Base-by-base conservation (phyloP, 164 flowering plant species). In the Umbellularia californica region DNA sequence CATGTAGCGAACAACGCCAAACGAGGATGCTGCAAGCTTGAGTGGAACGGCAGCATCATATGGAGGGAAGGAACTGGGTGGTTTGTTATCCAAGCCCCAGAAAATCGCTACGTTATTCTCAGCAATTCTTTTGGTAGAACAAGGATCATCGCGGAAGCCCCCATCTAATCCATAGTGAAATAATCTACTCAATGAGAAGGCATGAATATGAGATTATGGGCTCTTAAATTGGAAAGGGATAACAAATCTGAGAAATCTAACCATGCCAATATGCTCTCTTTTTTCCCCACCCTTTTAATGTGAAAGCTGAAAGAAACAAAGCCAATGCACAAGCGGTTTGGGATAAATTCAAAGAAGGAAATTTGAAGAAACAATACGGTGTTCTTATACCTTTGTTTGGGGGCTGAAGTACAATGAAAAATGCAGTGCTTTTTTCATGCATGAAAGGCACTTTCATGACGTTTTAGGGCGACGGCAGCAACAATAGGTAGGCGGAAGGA, bases 21-120 rank as follows among this genome's bases (percentile, higher is more conserved):
- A 88, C 2, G 86, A 75, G 65, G 86, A 78, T 1, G 88, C 88
- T 0, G 90, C 87, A 24, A 70, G 78, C 78, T 83, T 93, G 5
- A 95, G 80, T 81, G 81, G 84, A 50, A 83, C 67, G 3, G 96
- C 96, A 20, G 89, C 96, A 50, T 89, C 89, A 76, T 75, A 88
- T 0, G 93, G 90, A 20, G 94, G 86, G 68, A 82, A 35, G n/a
- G 93, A 76, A 2, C 80, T 89, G 23, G 96, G 94, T 6, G 92
- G 92, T 73, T 92, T 92, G 75, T 89, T 92, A 76, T 95, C 97
- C 74, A 93, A 85, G 77, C 90, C 98, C 99, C 99, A 95, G 81
- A 95, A 93, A 69, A 95, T 80, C 3, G 83, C 96, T 3, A 92
- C 91, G 68, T 60, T 80, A 35, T 77, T 85, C 67, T 72, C 79